phyloP scores from a whole-genome alignment of 176 grass and related monocot species.

The Triticum timopheevii region DNA sequence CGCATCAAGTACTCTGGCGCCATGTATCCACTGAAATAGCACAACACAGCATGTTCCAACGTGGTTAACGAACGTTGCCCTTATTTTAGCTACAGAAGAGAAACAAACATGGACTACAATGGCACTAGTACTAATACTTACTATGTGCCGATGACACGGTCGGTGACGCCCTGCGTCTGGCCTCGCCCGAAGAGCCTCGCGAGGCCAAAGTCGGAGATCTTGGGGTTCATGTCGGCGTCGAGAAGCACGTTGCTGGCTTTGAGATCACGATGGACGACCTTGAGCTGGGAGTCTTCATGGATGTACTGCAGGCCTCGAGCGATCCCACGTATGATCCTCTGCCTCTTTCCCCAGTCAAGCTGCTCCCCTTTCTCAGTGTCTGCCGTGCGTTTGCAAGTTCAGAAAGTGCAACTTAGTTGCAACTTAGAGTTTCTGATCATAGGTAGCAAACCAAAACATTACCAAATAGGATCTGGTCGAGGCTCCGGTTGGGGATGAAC shows the following conservation, averaged over 20 bases:
- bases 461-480: slow-evolving; percentile 22
- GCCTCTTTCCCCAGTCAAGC: not conserved
- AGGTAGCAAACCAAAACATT: not conserved
- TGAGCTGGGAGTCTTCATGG: not conserved
- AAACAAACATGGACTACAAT: too few species aligned
- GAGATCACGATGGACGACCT: not conserved
- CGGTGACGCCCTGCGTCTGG: not conserved
- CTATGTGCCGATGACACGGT: not conserved
- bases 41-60: not conserved
- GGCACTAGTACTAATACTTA: not conserved
- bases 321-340: not conserved
- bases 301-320: not conserved
- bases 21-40: slow-evolving; percentile 31
- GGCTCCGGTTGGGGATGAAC: slow-evolving; percentile 19
- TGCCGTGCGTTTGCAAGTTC: not conserved
- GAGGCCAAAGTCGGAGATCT: not conserved
- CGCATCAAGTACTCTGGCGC: slow-evolving; percentile 42
- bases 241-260: not conserved
- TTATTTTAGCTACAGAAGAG: not conserved
- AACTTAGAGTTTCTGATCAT: not conserved
- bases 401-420: not conserved
- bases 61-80: not conserved
- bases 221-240: not conserved
- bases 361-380: not conserved
- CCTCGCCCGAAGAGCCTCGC: not conserved